phyloP scores from a whole-genome alignment of 2,329 filamentous ascomycete species.

The Xylariaceae sp. region DNA sequence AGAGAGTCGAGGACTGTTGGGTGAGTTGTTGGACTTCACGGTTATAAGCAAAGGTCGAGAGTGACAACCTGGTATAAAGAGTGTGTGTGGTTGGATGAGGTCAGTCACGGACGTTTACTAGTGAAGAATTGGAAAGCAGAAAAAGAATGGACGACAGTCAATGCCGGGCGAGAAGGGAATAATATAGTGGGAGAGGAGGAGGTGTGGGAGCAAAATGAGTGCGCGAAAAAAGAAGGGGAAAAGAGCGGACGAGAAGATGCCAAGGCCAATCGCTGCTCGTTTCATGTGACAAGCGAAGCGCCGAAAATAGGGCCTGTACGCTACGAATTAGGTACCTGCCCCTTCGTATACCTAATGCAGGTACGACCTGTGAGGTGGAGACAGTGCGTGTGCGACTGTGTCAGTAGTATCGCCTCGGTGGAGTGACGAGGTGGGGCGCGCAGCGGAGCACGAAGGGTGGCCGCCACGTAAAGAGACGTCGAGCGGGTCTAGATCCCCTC shows the following conservation, averaged over 20 bases:
- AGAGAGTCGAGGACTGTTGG: constrained; percentile 3
- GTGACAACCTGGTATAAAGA: constrained; percentile 29
- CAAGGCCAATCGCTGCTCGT: neutral
- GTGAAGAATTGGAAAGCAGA: neutral
- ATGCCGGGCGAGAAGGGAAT: constrained; percentile 9
- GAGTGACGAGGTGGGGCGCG: neutral
- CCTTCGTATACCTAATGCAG: neutral
- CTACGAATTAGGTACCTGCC: neutral
- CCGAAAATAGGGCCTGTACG: neutral
- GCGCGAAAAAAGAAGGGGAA: neutral
- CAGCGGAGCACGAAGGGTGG: too few relatives aligned
- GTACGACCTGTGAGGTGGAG: neutral
- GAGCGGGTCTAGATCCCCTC: too few relatives aligned
- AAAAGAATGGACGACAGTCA: constrained; percentile 11
- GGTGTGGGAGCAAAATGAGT: constrained; percentile 10
- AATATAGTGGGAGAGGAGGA: constrained; percentile 10
- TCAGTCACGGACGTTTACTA: constrained; percentile 13
- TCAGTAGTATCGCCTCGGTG: neutral
- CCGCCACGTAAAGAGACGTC: too few relatives aligned
- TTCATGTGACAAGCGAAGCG: neutral
- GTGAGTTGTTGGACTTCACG: neutral
- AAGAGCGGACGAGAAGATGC: neutral
- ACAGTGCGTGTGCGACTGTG: neutral
- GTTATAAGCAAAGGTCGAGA: constrained; percentile 22
- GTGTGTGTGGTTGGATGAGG: constrained; percentile 28